A percentile compares a stretch with the other conserved stretches of the same genome.
Evolutionary conservation across 2,329 filamentous ascomycete genomes (phyloP).

Genomic region (Cladosporium sp.): DNA sequence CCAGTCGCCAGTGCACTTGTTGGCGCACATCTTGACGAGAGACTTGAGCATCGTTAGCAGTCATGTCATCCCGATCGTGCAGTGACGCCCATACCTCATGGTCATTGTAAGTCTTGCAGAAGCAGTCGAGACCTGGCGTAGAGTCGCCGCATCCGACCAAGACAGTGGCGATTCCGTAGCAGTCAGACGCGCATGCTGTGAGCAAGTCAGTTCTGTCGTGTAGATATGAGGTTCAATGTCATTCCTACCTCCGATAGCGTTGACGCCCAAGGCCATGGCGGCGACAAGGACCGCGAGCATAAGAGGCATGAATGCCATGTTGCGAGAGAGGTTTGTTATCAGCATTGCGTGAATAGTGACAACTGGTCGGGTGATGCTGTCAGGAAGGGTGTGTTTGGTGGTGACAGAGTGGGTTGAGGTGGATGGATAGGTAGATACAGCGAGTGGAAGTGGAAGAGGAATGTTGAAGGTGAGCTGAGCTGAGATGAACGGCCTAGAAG

Average conservation of each 20-base stretch:
- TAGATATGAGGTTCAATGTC: not conserved
- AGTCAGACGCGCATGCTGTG: not conserved
- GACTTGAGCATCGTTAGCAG: not conserved
- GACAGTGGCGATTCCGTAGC: not conserved
- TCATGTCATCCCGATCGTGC: not conserved
- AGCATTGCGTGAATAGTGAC: not conserved
- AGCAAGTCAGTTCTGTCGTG: not conserved
- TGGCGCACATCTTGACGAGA: not conserved
- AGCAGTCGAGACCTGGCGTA: not conserved
- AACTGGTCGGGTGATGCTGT: not conserved
- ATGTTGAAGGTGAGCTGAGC: not conserved
- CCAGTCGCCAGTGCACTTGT: not conserved
- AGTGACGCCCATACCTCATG: not conserved
- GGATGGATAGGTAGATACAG: not conserved
- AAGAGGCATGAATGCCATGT: not conserved
- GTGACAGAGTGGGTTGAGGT: not conserved
- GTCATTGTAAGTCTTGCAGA: not conserved
- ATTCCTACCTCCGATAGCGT: not conserved
- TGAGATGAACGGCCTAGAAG: not conserved
- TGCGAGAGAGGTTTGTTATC: not conserved
- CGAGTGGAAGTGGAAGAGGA: not conserved
- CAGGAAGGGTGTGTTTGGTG: not conserved
- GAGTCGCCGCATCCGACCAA: not conserved
- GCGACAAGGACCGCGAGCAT: not conserved
- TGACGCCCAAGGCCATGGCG: not conserved